Evolutionary conservation across 2,329 filamentous ascomycete genomes (phyloP).

Genomic region (Chrysoporthe deuterocubensis): DNA sequence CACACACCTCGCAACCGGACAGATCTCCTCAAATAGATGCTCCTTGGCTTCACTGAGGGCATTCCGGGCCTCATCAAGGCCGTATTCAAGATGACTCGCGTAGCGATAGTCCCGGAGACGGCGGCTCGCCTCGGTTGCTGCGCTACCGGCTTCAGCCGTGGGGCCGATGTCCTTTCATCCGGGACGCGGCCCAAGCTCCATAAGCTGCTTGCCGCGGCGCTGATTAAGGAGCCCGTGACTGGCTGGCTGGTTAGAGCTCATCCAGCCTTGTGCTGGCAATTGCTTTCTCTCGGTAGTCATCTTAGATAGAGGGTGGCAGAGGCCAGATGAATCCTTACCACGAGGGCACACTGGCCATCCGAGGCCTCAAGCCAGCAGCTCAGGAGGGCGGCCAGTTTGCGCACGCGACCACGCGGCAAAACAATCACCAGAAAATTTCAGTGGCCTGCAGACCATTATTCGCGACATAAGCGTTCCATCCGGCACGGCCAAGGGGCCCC

Average conservation of each 20-base stretch:
- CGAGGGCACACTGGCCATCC: background rate
- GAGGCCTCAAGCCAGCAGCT: too few species aligned
- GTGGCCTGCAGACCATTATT: slow-evolving; percentile 24
- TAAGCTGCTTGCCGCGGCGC: slow-evolving; percentile 11
- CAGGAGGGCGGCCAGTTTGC: background rate
- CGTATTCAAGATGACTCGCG: background rate
- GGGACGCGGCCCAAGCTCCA: slow-evolving; percentile 17
- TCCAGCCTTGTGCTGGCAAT: slow-evolving; percentile 16
- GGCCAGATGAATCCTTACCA: background rate
- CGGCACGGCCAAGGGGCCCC: background rate
- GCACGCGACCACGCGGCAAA: slow-evolving; percentile 23
- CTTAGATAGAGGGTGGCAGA: too few species aligned
- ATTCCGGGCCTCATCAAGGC: background rate
- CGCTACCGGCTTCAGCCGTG: slow-evolving; percentile 15
- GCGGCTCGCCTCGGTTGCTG: slow-evolving; percentile 17
- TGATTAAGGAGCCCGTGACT: slow-evolving; percentile 24
- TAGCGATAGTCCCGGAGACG: slow-evolving; percentile 1
- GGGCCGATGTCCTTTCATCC: slow-evolving; percentile 25
- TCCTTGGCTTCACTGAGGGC: background rate
- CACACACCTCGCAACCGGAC: background rate
- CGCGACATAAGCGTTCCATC: slow-evolving; percentile 10
- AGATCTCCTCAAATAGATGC: background rate
- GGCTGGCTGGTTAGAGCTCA: slow-evolving; percentile 10
- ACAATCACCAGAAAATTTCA: slow-evolving; percentile 22
- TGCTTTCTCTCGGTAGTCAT: background rate